Evolutionary conservation across 75 land plant species (phyloP).

Genomic region (Selaginella moellendorffii): DNA sequence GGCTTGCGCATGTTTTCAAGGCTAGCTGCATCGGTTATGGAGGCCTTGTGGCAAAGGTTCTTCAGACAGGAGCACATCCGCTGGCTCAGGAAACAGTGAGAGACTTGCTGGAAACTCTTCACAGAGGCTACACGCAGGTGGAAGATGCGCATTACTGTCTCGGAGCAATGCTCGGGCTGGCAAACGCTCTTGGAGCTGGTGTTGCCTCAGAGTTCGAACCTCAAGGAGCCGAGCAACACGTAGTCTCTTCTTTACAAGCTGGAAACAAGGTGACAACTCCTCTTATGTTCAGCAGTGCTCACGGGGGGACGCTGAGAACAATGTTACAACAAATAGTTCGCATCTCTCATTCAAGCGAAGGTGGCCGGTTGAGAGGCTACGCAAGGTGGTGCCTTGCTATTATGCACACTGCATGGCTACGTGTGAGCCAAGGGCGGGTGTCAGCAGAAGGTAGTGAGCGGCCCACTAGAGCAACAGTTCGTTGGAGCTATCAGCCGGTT

Average conservation of each 20-base stretch:
- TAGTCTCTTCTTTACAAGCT: background rate
- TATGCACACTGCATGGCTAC: background rate
- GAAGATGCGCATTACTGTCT: background rate
- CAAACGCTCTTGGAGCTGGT: background rate
- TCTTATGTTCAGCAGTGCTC: background rate
- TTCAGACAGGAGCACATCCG: background rate
- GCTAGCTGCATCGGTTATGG: background rate
- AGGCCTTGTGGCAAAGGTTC: background rate
- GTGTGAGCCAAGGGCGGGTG: too few species aligned
- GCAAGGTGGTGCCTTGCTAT: background rate
- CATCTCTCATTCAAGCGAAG: background rate
- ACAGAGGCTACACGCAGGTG: background rate
- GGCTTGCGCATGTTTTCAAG: background rate
- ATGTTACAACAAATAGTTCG: background rate
- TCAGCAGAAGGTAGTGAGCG: background rate
- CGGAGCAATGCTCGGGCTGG: background rate
- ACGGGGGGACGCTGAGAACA: background rate
- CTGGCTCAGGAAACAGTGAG: background rate
- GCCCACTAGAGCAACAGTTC: background rate
- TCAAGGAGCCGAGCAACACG: too few species aligned
- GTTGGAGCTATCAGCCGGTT: background rate
- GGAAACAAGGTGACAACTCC: background rate
- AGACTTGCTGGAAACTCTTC: background rate
- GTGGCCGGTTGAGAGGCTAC: background rate
- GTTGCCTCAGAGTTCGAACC: background rate